phyloP scores from a whole-genome alignment of 257 asterid species.

The Ilex aquifolium region DNA sequence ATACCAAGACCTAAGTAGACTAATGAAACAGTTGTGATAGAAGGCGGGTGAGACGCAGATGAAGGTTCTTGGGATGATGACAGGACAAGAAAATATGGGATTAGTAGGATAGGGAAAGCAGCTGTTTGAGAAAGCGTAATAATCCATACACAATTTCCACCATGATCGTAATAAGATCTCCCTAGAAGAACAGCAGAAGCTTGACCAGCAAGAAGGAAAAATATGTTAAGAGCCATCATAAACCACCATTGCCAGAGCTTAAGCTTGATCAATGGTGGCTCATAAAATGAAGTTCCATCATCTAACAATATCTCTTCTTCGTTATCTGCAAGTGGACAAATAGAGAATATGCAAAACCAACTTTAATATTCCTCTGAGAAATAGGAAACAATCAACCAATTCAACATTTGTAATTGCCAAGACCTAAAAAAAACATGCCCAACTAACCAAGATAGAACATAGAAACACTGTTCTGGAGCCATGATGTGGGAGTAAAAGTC shows the following conservation, averaged over 20 bases:
- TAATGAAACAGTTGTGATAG: not conserved
- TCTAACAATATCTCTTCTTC: not conserved
- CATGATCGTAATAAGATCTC: not conserved
- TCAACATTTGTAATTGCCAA: too few relatives aligned
- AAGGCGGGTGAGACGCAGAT: not conserved
- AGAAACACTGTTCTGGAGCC: too few relatives aligned
- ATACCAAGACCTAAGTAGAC: not conserved
- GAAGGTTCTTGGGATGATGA: not conserved
- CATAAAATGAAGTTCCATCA: not conserved
- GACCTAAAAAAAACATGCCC: too few relatives aligned
- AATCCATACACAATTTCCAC: slow-evolving; percentile 2
- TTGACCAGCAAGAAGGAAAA: not conserved
- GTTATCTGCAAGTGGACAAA: too few relatives aligned
- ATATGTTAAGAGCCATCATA: not conserved
- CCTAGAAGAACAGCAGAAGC: slow-evolving; percentile 2
- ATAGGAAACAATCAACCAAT: too few relatives aligned
- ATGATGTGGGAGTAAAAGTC: too few relatives aligned
- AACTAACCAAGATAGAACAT: too few relatives aligned
- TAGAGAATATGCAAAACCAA: too few relatives aligned
- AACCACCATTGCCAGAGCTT: not conserved
- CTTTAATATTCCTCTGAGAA: too few relatives aligned
- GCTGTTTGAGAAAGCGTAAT: not conserved
- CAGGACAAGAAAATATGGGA: not conserved
- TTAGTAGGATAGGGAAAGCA: not conserved
- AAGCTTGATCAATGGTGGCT: not conserved